Base-by-base conservation (phyloP, 495 filamentous ascomycete species). In the Terfezia boudieri region DNA sequence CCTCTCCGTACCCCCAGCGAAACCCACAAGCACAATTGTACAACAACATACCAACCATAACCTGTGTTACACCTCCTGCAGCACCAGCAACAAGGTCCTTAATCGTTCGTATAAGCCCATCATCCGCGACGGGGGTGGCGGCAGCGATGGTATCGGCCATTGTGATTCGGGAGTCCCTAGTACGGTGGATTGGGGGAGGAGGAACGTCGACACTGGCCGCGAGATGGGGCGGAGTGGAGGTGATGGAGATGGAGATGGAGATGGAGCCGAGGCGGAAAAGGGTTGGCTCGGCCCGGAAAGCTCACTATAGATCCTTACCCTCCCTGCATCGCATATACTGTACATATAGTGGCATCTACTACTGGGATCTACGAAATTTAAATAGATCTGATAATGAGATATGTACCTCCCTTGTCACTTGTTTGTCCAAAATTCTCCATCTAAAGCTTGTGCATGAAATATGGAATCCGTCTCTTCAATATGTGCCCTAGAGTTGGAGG, bases 11-110 rank as follows among this genome's bases (percentile, higher is more conserved):
- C 17, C n/a, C 20, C 35, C 7, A 20, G 41, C 37, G 36, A 53
- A 57, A 36, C 16, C 22, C 55, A 26, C 35, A 54, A 51, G 48
- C 12, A 51, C 22, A n/a, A 26, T 37, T 41, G 17, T 48, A 23
- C 26, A 52, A 37, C 52, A 58, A 76, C 82, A 67, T 69, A 95
- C 90, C 90, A 58, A 95, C 74, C 55, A 99, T 70, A 38, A 99
- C 90, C 68, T 96, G 92, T 22, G 92, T 89, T 59, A 94, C 75
- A 55, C 90, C 90, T 57, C 90, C 90, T 10, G 77, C 83, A 56
- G 92, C 90, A 54, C 90, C 90, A 20, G 90, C 78, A 64, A 86
- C 80, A 55, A 96, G 71, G 68, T 99, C 92, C 71, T 99, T 99
- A 60, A 82, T 64, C n/a, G 86, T 85, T 60, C 63, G 65, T 22